These are phyloP conservation scores for Rheum nobile DNA, from an alignment of 148 eudicot species.

Conservation along the genomic window DNA sequence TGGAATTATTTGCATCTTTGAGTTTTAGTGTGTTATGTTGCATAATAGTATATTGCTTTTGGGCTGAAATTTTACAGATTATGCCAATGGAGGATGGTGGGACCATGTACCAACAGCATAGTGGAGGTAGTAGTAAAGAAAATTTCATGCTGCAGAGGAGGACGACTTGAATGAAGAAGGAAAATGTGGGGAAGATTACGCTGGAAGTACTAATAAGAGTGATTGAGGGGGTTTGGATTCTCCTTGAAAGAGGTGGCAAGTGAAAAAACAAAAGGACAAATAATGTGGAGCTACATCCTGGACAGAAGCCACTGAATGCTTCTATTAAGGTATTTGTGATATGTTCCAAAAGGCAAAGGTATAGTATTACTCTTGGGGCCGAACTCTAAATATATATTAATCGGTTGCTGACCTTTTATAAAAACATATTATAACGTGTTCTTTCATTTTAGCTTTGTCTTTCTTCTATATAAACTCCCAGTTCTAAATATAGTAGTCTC, in stretches of 20 bases:
- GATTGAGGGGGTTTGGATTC: slow-evolving; percentile 6
- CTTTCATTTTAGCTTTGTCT: background rate
- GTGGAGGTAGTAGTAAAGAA: slow-evolving; percentile 9
- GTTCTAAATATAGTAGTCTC: background rate
- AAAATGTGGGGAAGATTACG: slow-evolving; percentile 10
- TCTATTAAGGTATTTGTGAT: background rate
- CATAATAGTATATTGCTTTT: slow-evolving; percentile 3
- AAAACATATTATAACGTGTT: background rate
- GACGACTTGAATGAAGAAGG: slow-evolving; percentile 9
- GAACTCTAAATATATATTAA: background rate
- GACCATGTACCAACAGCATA: slow-evolving; percentile 6
- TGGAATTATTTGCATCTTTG: no score
- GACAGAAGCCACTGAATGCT: slow-evolving; percentile 4
- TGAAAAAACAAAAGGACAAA: background rate
- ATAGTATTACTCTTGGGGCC: background rate
- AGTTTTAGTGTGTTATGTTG: background rate
- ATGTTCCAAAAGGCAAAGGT: slow-evolving; percentile 3
- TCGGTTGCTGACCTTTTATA: background rate
- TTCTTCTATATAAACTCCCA: background rate
- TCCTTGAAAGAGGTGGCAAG: background rate
- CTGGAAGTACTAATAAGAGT: slow-evolving; percentile 6
- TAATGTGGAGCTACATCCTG: background rate
- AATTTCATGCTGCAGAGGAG: slow-evolving; percentile 9
- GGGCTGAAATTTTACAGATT: slow-evolving; percentile 14
- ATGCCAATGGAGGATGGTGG: slow-evolving; percentile 4